phyloP scores from a whole-genome alignment of 768 basidiomycete genomes.

The Tricholoma bakamatsutake region DNA sequence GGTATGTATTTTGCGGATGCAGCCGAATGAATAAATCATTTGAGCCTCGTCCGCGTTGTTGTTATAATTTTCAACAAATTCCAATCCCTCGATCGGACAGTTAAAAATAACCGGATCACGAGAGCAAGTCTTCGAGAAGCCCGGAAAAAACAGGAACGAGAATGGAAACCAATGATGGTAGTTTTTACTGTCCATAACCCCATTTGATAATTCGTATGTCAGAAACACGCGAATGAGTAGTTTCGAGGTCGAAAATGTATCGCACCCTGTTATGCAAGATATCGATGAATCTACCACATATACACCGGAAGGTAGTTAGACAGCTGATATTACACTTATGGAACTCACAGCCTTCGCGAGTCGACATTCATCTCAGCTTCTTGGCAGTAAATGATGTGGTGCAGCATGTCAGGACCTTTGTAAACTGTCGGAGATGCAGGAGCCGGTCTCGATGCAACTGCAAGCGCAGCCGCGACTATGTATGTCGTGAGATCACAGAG shows the following conservation, averaged over 20 bases:
- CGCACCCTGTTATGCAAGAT: background rate
- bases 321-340: background rate
- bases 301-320: background rate
- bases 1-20: background rate
- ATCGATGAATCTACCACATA: background rate
- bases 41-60: background rate
- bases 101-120: background rate
- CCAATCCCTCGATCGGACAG: background rate
- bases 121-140: background rate
- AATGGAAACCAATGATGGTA: background rate
- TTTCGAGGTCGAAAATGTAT: background rate
- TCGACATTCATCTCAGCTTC: background rate
- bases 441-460: background rate
- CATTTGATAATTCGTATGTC: background rate
- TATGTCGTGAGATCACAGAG: background rate
- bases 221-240: background rate
- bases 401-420: background rate
- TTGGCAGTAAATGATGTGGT: background rate
- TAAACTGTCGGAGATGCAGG: background rate
- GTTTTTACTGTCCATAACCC: background rate
- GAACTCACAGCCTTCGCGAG: background rate
- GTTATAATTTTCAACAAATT: too few relatives aligned
- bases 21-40: background rate
- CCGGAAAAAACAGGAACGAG: background rate
- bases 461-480: background rate